Percentiles rank a stretch among this genome's conserved stretches.
phyloP scores from a whole-genome alignment of 352 stramenopile genomes.

The Phytophthora pistaciae region DNA sequence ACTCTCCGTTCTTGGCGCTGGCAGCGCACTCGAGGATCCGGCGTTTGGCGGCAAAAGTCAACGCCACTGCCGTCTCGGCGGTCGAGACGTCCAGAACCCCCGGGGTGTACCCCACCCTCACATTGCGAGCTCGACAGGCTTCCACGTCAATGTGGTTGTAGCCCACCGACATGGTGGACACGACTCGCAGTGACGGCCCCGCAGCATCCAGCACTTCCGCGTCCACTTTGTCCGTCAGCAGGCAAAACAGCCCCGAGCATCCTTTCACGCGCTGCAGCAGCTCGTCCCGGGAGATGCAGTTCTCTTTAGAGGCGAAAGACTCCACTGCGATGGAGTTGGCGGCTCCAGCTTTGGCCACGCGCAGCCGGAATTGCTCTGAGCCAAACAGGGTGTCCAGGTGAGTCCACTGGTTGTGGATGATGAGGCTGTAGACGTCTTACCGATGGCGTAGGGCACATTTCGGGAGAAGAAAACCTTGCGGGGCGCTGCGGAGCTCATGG shows the following conservation, averaged over 20 bases:
- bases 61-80: conserved; percentile 75
- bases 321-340: conserved; percentile 35
- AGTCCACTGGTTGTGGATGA: neutral
- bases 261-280: conserved; percentile 57
- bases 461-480: conserved; percentile 78
- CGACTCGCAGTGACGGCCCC: conserved; percentile 66
- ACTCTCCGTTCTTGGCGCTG: conserved; percentile 77
- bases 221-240: conserved; percentile 80
- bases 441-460: conserved; percentile 72
- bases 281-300: conserved; percentile 51
- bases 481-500: conserved; percentile 35
- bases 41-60: conserved; percentile 76
- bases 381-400: neutral
- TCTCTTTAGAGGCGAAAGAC: conserved; percentile 38
- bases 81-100: conserved; percentile 88
- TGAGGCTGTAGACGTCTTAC: conserved; percentile 30
- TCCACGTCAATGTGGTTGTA: conserved; percentile 93
- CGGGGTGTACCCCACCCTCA: conserved; percentile 86
- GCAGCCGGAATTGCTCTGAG: conserved; percentile 47
- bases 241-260: conserved; percentile 67
- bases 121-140: conserved; percentile 68
- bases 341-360: conserved; percentile 17
- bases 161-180: conserved; percentile 91
- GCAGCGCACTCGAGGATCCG: conserved; percentile 72
- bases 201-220: conserved; percentile 66